These are phyloP conservation scores for Hsuehochloa calcarea DNA, from an alignment of 176 grass and related monocot species.

Conservation along the genomic window DNA sequence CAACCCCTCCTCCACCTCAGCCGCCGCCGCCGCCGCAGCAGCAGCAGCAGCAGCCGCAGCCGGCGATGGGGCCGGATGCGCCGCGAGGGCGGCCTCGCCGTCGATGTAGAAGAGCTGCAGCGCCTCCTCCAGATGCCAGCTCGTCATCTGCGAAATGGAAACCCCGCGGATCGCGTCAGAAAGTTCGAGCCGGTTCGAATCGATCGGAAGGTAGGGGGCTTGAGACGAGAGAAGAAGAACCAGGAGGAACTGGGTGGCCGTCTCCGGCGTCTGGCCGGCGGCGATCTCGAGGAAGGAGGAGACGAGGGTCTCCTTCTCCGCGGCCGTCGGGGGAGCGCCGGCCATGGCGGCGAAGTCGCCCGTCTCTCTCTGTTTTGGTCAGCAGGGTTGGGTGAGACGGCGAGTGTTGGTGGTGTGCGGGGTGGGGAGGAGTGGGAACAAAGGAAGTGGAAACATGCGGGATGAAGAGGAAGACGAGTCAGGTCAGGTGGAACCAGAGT, in stretches of 20 bases:
- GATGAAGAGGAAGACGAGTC: slow-evolving; percentile 20
- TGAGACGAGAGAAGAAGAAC: slow-evolving; percentile 4
- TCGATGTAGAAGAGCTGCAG: slow-evolving; percentile 87
- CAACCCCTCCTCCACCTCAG: slow-evolving; percentile 34
- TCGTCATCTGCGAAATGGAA: slow-evolving; percentile 58
- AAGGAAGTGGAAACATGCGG: slow-evolving; percentile 10
- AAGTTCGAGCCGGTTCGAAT: neutral
- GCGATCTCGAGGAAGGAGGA: slow-evolving; percentile 95
- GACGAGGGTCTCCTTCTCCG: slow-evolving; percentile 60
- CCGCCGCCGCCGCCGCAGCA: slow-evolving; percentile 2
- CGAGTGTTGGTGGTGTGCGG: neutral
- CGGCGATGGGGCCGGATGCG: neutral
- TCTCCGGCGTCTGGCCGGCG: slow-evolving; percentile 65
- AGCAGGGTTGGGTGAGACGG: slow-evolving; percentile 35
- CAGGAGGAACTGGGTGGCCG: slow-evolving; percentile 76
- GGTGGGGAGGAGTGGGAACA: neutral
- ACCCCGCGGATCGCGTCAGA: slow-evolving; percentile 3
- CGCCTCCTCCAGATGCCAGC: slow-evolving; percentile 90
- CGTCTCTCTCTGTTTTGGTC: neutral
- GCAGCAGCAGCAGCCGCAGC: neutral
- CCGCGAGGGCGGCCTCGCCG: slow-evolving; percentile 52
- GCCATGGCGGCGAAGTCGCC: slow-evolving; percentile 39
- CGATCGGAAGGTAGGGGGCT: neutral
- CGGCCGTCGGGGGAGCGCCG: slow-evolving; percentile 31
- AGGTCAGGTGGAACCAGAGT: no score